A percentile compares a stretch with the other conserved stretches of the same genome.
Evolutionary conservation across 164 flowering plant genomes (phyloP).

Genomic region (Stephania cephalantha): DNA sequence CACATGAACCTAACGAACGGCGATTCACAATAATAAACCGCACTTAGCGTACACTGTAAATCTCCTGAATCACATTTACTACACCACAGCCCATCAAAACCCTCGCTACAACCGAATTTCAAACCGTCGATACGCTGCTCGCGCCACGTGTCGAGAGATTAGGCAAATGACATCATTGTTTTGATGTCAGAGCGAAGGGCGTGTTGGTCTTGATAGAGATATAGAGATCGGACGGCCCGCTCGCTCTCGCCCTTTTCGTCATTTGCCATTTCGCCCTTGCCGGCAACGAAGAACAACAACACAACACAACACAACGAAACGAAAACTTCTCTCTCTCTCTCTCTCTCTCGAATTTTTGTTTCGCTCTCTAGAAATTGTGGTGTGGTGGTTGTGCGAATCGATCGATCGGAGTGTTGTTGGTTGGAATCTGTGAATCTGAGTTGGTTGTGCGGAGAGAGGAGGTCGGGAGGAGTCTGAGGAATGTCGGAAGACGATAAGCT

Average conservation of each 20-base stretch:
- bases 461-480: constrained; percentile 1
- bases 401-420: not conserved
- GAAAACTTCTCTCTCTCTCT: not conserved
- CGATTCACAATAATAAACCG: not conserved
- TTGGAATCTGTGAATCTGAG: not conserved
- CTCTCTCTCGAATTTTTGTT: not conserved
- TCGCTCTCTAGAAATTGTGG: not conserved
- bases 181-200: not conserved
- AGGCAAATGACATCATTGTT: not conserved
- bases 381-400: not conserved
- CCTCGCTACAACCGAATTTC: not conserved
- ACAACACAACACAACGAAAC: not conserved
- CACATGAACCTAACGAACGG: not conserved
- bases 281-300: constrained; percentile 16
- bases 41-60: not conserved
- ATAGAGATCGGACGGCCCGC: constrained; percentile 10
- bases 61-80: not conserved
- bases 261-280: constrained; percentile 17
- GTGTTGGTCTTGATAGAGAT: not conserved
- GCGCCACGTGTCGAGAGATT: not conserved
- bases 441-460: not conserved
- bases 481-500: constrained; percentile 92
- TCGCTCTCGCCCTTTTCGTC: constrained; percentile 12
- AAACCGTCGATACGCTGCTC: not conserved
- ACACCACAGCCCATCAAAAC: not conserved